Evolutionary conservation across 2,329 filamentous ascomycete genomes (phyloP), one percentile per base, ranked within the genome.

Genomic region (Fusarium pseudograminearum): DNA sequence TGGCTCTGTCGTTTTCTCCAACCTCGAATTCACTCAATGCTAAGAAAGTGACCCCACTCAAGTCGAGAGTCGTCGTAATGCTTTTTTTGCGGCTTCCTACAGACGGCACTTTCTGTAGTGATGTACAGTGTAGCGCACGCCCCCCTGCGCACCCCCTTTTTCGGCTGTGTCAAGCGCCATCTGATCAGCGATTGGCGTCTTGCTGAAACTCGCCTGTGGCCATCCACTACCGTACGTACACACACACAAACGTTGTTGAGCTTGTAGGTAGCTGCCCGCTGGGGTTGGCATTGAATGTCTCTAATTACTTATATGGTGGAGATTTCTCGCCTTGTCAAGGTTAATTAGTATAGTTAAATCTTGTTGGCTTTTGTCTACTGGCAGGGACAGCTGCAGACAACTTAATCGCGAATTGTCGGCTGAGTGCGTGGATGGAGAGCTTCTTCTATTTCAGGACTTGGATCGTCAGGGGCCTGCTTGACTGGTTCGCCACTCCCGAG

Each of bases 41-140:
- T 65, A 24, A 61, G 30, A 38, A 44, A 41, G 38, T 24, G 57
- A 42, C 63, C 68, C 68, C 68, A 68, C 67, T 57, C 42, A 45
- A 61, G 16, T 41, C 24, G 24, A 48, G 42, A 52, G 67, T 64
- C 68, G 68, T 70, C 68, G 67, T 70, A 71, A 70, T 71, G 60
- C 55, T 47, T 62, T 60, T 57, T 56, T 22, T 28, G 20, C 36
- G 46, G 45, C 52, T 34, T 57, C 45, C 14, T 51, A 31, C 14
- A 51, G 33, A 26, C 22, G 12, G 10, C 14, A 28, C 36, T 42
- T 12, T 12, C 18, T 20, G 20, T 12, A 40, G n/a, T 22, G 36
- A 40, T 40, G 36, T 40, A 40, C 36, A 40, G 36, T 40, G 36
- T 12, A 20, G 36, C 24, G 44, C 20, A 59, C 69, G 30, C 54